Evolutionary conservation across 208 protist genomes (phyloP).

Genomic region (Trypanosoma lewisi): DNA sequence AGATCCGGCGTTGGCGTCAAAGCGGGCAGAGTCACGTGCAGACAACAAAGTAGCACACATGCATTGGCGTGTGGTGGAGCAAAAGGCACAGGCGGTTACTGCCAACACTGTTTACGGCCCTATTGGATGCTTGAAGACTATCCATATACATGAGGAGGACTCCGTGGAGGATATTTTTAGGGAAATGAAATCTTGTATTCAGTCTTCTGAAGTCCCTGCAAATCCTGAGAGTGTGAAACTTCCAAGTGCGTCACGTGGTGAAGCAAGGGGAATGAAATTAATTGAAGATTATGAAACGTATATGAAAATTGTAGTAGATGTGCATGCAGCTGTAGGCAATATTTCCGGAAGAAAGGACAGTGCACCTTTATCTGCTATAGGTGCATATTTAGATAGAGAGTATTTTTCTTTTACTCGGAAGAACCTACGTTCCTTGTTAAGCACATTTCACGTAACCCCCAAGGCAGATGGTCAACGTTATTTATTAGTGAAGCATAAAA

Average conservation of each 20-base stretch:
- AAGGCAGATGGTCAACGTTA: constrained; percentile 83
- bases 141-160: constrained; percentile 39
- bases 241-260: constrained; percentile 9
- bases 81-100: constrained; percentile 63
- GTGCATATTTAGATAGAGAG: constrained; percentile 63
- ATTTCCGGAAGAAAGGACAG: constrained; percentile 51
- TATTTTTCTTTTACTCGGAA: constrained; percentile 64
- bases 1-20: constrained; percentile 49
- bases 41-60: constrained; percentile 49
- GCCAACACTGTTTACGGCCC: constrained; percentile 60
- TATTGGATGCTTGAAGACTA: constrained; percentile 44
- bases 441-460: constrained; percentile 62
- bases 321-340: constrained; percentile 71
- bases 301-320: constrained; percentile 48
- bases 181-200: constrained; percentile 49
- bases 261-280: constrained; percentile 35
- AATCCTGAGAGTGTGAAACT: constrained; percentile 8
- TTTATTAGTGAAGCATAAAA: constrained; percentile 67
- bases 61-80: constrained; percentile 66
- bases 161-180: constrained; percentile 40
- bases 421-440: constrained; percentile 31
- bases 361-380: constrained; percentile 71
- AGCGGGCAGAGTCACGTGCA: constrained; percentile 50
- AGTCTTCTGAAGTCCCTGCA: constrained; percentile 32
- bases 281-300: constrained; percentile 58